Evolutionary conservation across 306 rosid genomes (phyloP).

Genomic region (Vigna angularis): DNA sequence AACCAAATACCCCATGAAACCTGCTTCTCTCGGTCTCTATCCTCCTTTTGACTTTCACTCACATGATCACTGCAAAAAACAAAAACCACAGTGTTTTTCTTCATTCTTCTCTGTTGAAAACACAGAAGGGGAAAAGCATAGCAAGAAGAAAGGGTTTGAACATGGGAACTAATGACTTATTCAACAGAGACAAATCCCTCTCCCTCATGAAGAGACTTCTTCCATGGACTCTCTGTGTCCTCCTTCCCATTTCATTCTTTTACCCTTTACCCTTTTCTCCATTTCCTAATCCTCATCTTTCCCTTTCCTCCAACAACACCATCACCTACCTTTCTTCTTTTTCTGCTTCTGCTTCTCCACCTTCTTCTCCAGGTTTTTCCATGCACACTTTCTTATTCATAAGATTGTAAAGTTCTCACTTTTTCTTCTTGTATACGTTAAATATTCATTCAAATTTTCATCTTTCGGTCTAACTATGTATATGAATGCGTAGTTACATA

Average conservation of each 20-base stretch:
- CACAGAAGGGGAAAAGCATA: background rate
- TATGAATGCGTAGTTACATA: background rate
- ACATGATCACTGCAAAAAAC: conserved; percentile 9
- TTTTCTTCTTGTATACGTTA: background rate
- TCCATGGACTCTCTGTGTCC: conserved; percentile 55
- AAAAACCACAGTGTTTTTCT: background rate
- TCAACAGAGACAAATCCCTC: background rate
- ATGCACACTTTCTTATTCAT: background rate
- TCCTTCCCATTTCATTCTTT: conserved; percentile 62
- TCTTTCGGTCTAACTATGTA: background rate
- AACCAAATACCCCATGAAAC: conserved; percentile 35
- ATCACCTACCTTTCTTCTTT: conserved; percentile 43
- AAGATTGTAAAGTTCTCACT: background rate
- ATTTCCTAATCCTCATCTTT: conserved; percentile 41
- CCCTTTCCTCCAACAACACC: conserved; percentile 37
- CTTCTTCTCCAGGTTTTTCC: conserved; percentile 45
- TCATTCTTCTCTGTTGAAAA: conserved; percentile 14
- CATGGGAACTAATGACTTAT: background rate
- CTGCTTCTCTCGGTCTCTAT: background rate
- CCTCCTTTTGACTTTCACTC: conserved; percentile 21
- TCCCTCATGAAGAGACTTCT: conserved; percentile 58
- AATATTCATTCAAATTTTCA: background rate
- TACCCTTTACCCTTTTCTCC: conserved; percentile 52
- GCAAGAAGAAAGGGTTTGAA: background rate
- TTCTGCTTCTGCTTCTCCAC: conserved; percentile 21